Evolutionary conservation across 139 green algal genomes (phyloP).

Genomic region (Coelastrella sp.): DNA sequence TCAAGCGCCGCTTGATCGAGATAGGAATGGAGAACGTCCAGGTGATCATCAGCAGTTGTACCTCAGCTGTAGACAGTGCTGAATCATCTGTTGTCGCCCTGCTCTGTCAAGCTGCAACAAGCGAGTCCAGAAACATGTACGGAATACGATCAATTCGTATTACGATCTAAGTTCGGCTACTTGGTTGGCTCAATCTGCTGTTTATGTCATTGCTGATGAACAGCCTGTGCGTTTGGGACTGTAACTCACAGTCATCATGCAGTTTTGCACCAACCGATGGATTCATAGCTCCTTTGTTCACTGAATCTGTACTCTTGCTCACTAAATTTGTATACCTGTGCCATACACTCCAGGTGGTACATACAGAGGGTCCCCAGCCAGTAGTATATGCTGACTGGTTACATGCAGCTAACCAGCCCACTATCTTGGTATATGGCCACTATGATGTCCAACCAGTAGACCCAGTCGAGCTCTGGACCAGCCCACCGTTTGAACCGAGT

Average conservation of each 20-base stretch:
- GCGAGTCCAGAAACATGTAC: background rate
- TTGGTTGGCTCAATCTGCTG: too few species aligned
- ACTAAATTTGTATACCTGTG: background rate
- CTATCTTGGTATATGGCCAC: constrained; percentile 83
- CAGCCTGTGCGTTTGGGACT: too few species aligned
- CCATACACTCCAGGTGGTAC: constrained; percentile 47
- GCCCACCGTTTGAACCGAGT: constrained; percentile 61
- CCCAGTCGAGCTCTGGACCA: constrained; percentile 67
- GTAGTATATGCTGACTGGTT: constrained; percentile 79
- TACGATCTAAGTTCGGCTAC: too few species aligned
- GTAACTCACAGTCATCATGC: too few species aligned
- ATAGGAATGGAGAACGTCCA: constrained; percentile 21
- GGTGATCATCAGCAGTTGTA: background rate
- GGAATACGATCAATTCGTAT: too few species aligned
- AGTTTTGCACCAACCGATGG: too few species aligned
- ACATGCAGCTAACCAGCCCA: constrained; percentile 54
- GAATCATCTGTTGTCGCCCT: too few species aligned
- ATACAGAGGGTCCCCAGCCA: constrained; percentile 67
- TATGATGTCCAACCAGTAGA: constrained; percentile 84
- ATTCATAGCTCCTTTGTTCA: too few species aligned
- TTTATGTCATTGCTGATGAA: too few species aligned
- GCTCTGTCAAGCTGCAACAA: background rate
- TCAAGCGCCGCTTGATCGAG: background rate
- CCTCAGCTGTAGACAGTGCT: background rate
- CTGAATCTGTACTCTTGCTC: too few species aligned